Evolutionary conservation across 345 rosid genomes (phyloP).

Genomic region (Citrus unshiu): DNA sequence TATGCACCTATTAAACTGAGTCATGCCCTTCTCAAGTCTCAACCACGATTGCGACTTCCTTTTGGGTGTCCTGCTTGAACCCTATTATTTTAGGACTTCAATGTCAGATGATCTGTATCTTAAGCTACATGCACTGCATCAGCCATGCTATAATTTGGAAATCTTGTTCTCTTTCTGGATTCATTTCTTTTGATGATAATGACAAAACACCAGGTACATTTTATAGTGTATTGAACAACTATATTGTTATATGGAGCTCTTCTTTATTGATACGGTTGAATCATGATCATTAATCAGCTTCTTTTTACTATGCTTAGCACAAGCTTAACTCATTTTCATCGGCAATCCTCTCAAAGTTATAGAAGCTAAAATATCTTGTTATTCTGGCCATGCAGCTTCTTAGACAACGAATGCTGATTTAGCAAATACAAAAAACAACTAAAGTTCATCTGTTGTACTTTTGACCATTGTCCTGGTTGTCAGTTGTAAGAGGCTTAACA

Average conservation of each 20-base stretch:
- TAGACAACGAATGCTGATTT: not conserved
- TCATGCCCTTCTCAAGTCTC: not conserved
- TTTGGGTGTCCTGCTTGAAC: not conserved
- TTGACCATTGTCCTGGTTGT: not conserved
- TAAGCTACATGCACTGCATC: not conserved
- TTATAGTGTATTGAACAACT: not conserved
- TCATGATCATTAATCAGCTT: not conserved
- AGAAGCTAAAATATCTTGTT: not conserved
- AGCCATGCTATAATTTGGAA: not conserved
- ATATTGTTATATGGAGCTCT: not conserved
- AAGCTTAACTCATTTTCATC: not conserved
- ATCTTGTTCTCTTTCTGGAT: not conserved
- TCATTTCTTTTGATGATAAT: too few species aligned
- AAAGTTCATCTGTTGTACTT: not conserved
- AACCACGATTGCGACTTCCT: not conserved
- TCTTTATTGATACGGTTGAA: not conserved
- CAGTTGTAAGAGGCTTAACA: too few species aligned
- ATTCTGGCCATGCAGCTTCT: not conserved
- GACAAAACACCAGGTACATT: too few species aligned
- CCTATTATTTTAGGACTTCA: not conserved
- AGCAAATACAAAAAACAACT: not conserved
- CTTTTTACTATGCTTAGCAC: not conserved
- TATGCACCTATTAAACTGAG: too few species aligned
- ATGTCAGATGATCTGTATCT: too few species aligned
- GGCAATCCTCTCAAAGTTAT: too few species aligned